Evolutionary conservation across 2,329 filamentous ascomycete species (phyloP), one percentile per base, ranked within the genome.

Genomic region (Nannizzia gypsea): DNA sequence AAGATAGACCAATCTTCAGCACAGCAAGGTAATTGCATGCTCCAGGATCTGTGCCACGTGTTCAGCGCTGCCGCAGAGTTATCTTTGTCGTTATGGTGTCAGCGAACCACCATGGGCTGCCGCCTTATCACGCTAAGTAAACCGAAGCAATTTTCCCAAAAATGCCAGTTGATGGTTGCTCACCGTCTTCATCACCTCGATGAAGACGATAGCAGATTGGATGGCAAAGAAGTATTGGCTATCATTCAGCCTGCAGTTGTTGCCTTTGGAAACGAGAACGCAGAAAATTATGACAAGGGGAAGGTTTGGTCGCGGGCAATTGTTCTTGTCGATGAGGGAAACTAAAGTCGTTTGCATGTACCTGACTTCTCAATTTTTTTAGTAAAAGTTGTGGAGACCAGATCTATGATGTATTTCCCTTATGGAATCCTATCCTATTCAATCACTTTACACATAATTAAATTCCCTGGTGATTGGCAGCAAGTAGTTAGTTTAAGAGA

Each of bases 191-290:
- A 66, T 22, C 63, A 64, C 9, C 63, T 64, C 2, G 64, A 65
- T 13, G 64, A 64, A 11, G 64, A 63, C 6, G 65, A 67, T 36
- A 34, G 20, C 0, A 34, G 55, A 26, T 52, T 66, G 1, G 65
- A 67, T 48, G 62, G 65, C 6, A 60, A 62, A 13, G 17, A 38
- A 15, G 56, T 63, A 1, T 31, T 66, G n/a, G 55, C 63, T 1
- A n/a, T 65, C 8, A 60, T 66, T 11, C 65, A 67, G 13, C 65
- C 66, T 1, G 61, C 59, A n/a, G 26, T 68, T 11, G n/a, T 68
- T 17, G 65, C 63, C 1, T 66, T 61, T 44, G 66, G 66, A 1
- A 62, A 63, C 36, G 64, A 65, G 26, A 44, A 66, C 24, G 66
- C 60, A 0, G 66, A 66, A 57, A 38, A 66, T 42, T 68, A 67